These are phyloP conservation scores for Pseudogymnoascus sp. DNA, from an alignment of 2,329 filamentous ascomycete genomes.

Conservation along the genomic window DNA sequence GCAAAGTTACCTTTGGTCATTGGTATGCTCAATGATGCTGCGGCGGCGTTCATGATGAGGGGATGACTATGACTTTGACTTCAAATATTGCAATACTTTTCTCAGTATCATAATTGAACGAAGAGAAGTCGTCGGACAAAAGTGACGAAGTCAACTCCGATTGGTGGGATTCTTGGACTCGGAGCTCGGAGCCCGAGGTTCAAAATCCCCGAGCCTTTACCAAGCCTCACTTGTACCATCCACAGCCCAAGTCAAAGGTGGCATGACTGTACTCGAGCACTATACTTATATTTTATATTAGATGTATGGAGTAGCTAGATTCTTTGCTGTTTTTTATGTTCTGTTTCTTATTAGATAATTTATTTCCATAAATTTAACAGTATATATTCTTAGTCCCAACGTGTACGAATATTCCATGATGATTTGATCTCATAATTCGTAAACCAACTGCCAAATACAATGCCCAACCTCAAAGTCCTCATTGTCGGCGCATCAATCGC, in stretches of 20 bases:
- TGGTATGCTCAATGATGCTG: background rate
- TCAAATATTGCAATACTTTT: background rate
- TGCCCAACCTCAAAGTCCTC: conserved; percentile 23
- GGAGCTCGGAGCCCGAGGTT: conserved; percentile 11
- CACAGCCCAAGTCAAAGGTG: background rate
- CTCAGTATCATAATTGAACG: background rate
- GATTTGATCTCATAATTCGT: background rate
- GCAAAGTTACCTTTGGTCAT: conserved; percentile 9
- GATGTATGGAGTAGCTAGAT: too few species aligned
- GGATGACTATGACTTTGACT: background rate
- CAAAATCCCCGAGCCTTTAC: conserved; percentile 11
- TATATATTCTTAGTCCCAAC: background rate
- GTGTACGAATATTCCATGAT: too few species aligned
- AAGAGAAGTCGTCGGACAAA: conserved; percentile 1
- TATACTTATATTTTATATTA: background rate
- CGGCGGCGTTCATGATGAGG: background rate
- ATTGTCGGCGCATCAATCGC: conserved; percentile 33
- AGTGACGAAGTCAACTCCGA: background rate
- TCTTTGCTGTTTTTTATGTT: background rate
- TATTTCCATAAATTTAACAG: background rate
- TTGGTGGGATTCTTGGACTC: conserved; percentile 5
- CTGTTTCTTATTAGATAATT: background rate
- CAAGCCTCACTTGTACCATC: background rate
- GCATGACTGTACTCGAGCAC: background rate
- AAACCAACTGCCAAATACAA: background rate